Evolutionary conservation across 371 early-diverging fungal species (phyloP), one percentile per base, ranked within the genome.

Genomic region (Mucor circinelloides): DNA sequence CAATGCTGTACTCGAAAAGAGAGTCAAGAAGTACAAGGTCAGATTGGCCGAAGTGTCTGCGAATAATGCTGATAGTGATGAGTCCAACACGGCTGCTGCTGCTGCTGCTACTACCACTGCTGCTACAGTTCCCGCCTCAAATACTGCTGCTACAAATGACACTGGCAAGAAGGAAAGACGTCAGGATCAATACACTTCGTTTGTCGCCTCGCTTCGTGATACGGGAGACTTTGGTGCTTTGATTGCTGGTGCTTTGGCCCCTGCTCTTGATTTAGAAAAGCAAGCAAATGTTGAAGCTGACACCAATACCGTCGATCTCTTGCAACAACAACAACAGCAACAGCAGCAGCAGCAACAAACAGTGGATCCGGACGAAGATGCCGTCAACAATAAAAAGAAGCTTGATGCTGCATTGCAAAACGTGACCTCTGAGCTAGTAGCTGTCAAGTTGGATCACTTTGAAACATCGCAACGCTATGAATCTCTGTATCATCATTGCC

Each of bases 181-280:
- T 10, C 52, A 64, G 31, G 62, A 66, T 54, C 60, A 78, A 1
- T 80, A 67, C 62, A 58, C 58, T 25, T 62, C 68, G 1, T 81
- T 83, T 76, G 79, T 80, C 13, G 75, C 77, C 12, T 75, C 77
- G 1, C 40, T 83, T 1, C 71, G 76, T n/a, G 67, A 72, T 58
- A 72, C 75, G 2, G 83, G 83, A 9, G 78, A 80, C 30, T 81
- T 83, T 64, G 83, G 83, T 58, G 74, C 81, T 0, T 58, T 83
- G 57, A 73, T 83, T 30, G 83, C 83, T 13, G 76, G 78, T 42
- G 83, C 73, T 15, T 62, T 68, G 15, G 63, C 75, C 3, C 63
- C 76, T 21, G 15, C 63, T 12, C 27, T 27, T 15, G 61, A 38
- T 60, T 38, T 28, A n/a, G 44, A 40, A 44, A 44, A 32, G 15